These are phyloP conservation scores for Camelina laxa DNA, from an alignment of 345 rosid genomes.

Conservation along the genomic window DNA sequence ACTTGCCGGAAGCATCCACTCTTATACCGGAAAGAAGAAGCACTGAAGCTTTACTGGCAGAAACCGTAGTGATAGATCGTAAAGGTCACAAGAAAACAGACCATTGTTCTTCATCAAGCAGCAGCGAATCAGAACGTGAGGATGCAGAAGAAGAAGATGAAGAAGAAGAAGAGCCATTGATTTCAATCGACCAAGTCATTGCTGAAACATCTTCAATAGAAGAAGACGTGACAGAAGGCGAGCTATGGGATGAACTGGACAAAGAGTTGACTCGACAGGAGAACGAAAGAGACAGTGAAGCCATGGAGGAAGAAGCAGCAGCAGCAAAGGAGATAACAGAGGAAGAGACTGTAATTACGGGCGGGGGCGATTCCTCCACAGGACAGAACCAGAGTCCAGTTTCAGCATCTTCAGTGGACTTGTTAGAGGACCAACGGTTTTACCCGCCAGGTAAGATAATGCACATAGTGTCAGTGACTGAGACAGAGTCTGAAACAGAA, in stretches of 20 bases:
- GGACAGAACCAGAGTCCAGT: conserved; percentile 47
- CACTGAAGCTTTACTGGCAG: conserved; percentile 51
- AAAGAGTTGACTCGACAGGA: conserved; percentile 78
- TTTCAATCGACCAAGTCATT: conserved; percentile 47
- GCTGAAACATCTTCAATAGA: conserved; percentile 46
- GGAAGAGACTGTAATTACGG: conserved; percentile 60
- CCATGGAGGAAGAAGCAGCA: conserved; percentile 79
- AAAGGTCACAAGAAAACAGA: conserved; percentile 46
- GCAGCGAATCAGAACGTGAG: conserved; percentile 57
- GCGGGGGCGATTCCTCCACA: conserved; percentile 37
- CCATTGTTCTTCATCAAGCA: conserved; percentile 45
- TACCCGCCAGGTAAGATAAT: conserved; percentile 89
- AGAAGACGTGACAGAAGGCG: conserved; percentile 70
- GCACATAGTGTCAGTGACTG: conserved; percentile 68
- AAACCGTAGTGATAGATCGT: conserved; percentile 42
- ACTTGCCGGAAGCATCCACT: conserved; percentile 56
- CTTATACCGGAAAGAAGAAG: conserved; percentile 51
- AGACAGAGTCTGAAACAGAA: conserved; percentile 44
- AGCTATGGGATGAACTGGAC: conserved; percentile 86
- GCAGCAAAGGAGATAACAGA: conserved; percentile 73
- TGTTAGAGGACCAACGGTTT: conserved; percentile 69
- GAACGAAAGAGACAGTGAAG: conserved; percentile 56
- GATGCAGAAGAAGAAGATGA: conserved; percentile 52
- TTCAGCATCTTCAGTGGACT: conserved; percentile 49
- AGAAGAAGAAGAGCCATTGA: conserved; percentile 60